A percentile compares a stretch with the other conserved stretches of the same genome.
phyloP scores from a whole-genome alignment of 108 stramenopile genomes.

The Parietichytrium sp. region DNA sequence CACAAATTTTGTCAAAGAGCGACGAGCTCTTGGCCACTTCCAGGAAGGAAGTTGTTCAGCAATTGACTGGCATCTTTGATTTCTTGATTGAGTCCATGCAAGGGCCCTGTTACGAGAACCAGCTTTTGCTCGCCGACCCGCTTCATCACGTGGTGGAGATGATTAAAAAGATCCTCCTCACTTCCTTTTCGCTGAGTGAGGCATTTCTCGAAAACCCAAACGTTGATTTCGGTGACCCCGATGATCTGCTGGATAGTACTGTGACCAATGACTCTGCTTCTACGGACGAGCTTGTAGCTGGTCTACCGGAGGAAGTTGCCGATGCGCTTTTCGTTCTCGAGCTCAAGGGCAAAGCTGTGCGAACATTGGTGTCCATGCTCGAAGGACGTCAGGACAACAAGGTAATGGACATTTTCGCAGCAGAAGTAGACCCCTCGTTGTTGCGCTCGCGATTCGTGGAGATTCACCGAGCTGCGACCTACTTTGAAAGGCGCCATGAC shows the following conservation, averaged over 20 bases:
- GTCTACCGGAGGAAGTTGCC: too few relatives aligned
- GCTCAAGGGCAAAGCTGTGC: conserved; percentile 23
- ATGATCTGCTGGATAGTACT: too few relatives aligned
- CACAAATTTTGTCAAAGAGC: neutral
- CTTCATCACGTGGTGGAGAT: neutral
- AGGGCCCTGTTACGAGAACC: conserved; percentile 52
- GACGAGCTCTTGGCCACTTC: neutral
- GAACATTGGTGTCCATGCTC: neutral
- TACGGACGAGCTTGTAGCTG: too few relatives aligned
- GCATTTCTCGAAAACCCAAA: neutral
- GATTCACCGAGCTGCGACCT: neutral
- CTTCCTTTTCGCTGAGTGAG: neutral
- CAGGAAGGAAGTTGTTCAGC: neutral
- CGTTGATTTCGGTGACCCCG: too few relatives aligned
- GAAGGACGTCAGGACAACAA: neutral
- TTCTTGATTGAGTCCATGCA: conserved; percentile 54
- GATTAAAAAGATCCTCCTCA: neutral
- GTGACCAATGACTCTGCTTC: neutral
- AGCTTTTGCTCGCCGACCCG: neutral
- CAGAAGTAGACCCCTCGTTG: neutral
- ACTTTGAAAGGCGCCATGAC: neutral
- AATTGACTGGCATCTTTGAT: neutral
- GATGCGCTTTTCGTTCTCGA: neutral
- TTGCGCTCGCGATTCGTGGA: conserved; percentile 20
- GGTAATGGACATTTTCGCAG: neutral